Evolutionary conservation across 441 rosid genomes (phyloP), one percentile per base, ranked within the genome.

Genomic region (Monsonia emarginata): DNA sequence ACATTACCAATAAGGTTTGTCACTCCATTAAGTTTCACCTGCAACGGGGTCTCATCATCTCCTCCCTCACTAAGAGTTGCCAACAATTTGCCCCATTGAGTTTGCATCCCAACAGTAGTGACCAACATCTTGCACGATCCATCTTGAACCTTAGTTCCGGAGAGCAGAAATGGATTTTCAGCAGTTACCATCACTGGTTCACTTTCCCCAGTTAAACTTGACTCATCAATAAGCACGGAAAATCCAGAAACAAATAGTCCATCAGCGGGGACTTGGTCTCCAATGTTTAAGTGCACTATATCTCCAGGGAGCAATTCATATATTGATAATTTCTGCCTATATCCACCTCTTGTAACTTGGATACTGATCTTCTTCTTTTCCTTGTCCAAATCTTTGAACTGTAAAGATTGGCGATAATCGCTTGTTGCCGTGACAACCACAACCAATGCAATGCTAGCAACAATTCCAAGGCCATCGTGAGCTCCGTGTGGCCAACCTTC

Each of bases 231-330:
- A 1, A 50, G 26, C 57, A 50, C 57, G 1, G 57, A 50, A 8
- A 50, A 50, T 21, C 57, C 57, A 1, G 26, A 21, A 19, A 50
- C 57, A 50, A 50, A 50, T 19, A 50, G 57, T 21, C 57, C 57
- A 50, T 50, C 57, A 50, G 57, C 57, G 21, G 57, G 57, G 4
- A 50, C 57, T 50, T 50, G 57, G 57, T 50, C 57, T 50, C 57
- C 57, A 50, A 50, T 50, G 57, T 50, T 50, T 4, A 50, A 26
- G 21, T 50, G 57, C 26, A 50, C 57, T 5, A 50, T 21, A 50
- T 50, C 57, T 21, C 57, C 57, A 2, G 57, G 57, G 21, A 50
- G 57, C 4, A 50, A 50, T 8, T 50, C 57, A 19, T 50, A 50
- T 50, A 50, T 50, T 5, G 57, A 50, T 26, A 50, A 7, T 7